These are phyloP conservation scores for Cynara cardunculus DNA, from an alignment of 129 eudicot genomes.

Conservation along the genomic window DNA sequence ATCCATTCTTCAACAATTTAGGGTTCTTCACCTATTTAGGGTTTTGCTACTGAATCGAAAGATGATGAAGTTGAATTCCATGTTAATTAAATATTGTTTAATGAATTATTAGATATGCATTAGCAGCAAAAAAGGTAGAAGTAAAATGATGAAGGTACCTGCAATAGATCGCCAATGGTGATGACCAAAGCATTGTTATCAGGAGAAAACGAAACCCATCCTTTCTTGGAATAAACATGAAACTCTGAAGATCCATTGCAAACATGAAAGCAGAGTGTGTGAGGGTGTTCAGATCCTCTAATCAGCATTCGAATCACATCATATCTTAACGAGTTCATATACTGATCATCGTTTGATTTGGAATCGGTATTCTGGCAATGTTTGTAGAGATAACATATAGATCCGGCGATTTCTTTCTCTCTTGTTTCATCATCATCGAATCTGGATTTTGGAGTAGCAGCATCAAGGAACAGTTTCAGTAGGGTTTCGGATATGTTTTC, in stretches of 20 bases:
- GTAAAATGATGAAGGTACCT: constrained; percentile 46
- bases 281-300: constrained; percentile 73
- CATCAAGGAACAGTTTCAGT: constrained; percentile 24
- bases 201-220: constrained; percentile 69
- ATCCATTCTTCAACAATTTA: no score
- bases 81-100: neutral
- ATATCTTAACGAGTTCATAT: constrained; percentile 43
- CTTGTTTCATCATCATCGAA: constrained; percentile 12
- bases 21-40: no score
- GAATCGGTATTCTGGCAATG: constrained; percentile 24
- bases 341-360: constrained; percentile 11
- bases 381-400: constrained; percentile 56
- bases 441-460: constrained; percentile 3
- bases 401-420: constrained; percentile 29
- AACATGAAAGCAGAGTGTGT: constrained; percentile 60
- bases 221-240: constrained; percentile 89
- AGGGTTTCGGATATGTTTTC: constrained; percentile 39
- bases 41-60: neutral
- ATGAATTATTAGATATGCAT: neutral
- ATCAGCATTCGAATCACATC: constrained; percentile 83
- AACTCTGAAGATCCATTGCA: constrained; percentile 68
- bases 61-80: neutral
- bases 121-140: neutral
- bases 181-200: constrained; percentile 42
- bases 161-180: constrained; percentile 77